These are phyloP conservation scores for Pseudocercospora crystallina DNA, from an alignment of 2,329 filamentous ascomycete species.

Conservation along the genomic window DNA sequence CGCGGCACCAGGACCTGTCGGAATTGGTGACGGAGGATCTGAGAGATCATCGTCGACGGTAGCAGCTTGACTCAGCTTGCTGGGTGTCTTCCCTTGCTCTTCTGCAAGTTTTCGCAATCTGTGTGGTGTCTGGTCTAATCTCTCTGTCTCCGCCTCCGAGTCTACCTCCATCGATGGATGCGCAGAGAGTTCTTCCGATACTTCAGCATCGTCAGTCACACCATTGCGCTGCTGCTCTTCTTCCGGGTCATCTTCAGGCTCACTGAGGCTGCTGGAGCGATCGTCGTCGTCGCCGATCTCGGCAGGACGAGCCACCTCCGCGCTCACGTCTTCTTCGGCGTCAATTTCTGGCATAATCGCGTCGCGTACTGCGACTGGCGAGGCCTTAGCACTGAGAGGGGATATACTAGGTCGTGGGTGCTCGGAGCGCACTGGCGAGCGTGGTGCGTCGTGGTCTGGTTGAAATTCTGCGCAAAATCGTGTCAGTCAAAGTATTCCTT, in stretches of 20 bases:
- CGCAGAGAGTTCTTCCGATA: constrained; percentile 15
- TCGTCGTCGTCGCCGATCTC: constrained; percentile 31
- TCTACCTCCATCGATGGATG: constrained; percentile 51
- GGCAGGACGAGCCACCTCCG: constrained; percentile 5
- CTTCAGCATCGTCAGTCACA: constrained; percentile 1
- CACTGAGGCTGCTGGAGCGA: constrained; percentile 87
- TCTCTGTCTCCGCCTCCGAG: constrained; percentile 91
- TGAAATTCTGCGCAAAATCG: constrained; percentile 13
- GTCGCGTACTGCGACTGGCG: constrained; percentile 28
- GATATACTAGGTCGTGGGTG: constrained; percentile 33
- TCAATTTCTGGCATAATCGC: background rate
- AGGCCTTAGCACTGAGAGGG: constrained; percentile 35
- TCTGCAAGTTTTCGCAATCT: constrained; percentile 34
- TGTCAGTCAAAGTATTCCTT: background rate
- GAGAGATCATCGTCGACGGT: constrained; percentile 43
- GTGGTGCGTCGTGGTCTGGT: constrained; percentile 14
- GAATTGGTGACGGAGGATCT: constrained; percentile 38
- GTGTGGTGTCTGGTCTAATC: constrained; percentile 69
- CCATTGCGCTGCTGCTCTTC: constrained; percentile 22
- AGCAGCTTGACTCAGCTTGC: constrained; percentile 68
- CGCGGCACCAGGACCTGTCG: constrained; percentile 29
- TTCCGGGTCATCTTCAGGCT: constrained; percentile 75
- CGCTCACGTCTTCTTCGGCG: constrained; percentile 6
- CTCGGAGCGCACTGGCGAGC: constrained; percentile 16
- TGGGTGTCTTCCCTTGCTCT: constrained; percentile 67